Base-by-base conservation (phyloP, 179 eudicot species). In the Spinacia oleracea region DNA sequence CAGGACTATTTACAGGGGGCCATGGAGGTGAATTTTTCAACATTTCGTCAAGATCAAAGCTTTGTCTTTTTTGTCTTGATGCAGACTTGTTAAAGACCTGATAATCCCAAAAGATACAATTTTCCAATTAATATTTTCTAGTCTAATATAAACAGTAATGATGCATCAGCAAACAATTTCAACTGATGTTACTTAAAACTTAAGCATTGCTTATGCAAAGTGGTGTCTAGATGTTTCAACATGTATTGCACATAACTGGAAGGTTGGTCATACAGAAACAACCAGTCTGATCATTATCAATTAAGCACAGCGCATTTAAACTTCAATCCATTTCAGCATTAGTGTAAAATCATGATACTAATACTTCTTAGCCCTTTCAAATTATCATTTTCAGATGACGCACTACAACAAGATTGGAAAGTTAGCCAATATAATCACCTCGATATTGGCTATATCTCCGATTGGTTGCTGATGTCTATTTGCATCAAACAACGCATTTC, bases 11-110 rank as follows among this genome's bases (percentile, higher is more conserved):
- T 48, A 84, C 85, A 15, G 92, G 89, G 18, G 99, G 98, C 99
- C 99, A 94, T n/a, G 91, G 91, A 77, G 97, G 91, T 27, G 99
- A 92, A 79, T 90, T 93, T 79, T 90, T 90, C 48, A 94, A 85
- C 71, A 92, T 73, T 78, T 93, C 97, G 63, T 93, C 97, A 21
- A 93, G 97, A 85, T 96, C 96, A 80, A 93, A 82, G 84, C 93
- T 91, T 77, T 85, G 93, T 67, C 80, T 86, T 85, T 90, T 96
- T 76, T 82, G 92, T 81, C 92, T 91, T 56, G 80, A 34, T 74
- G 84, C 71, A 29, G 90, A 81, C 80, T 90, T 87, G 78, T 76
- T 83, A 4, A 42, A 66, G 50, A 83, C 91, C 98, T 95, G 77
- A 79, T 55, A 76, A 74, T n/a, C 23, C 23, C 46, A 53, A 58